phyloP scores from a whole-genome alignment of 2,329 filamentous ascomycete species.

The Pezicula neosporulosa region DNA sequence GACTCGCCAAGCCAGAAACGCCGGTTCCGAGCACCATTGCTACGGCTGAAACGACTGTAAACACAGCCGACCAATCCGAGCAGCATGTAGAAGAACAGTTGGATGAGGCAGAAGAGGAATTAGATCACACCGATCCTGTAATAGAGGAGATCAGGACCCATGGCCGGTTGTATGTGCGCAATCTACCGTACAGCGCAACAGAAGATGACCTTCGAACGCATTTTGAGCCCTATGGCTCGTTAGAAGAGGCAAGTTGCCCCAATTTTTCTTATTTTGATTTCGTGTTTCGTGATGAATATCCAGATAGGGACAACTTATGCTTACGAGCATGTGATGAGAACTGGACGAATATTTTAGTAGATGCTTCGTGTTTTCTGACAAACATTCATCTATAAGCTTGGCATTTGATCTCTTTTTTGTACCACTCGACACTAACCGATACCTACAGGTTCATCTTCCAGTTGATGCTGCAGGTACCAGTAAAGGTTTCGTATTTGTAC shows the following conservation, averaged over 20 bases:
- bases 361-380: conserved; percentile 85
- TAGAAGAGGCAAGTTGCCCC: conserved; percentile 35
- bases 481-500: conserved; percentile 89
- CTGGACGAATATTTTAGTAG: conserved; percentile 99
- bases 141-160: conserved; percentile 66
- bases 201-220: conserved; percentile 72
- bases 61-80: conserved; percentile 7
- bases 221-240: conserved; percentile 69
- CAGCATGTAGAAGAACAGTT: conserved; percentile 19
- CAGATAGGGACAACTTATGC: conserved; percentile 99
- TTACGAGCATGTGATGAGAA: conserved; percentile 81
- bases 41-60: conserved; percentile 7
- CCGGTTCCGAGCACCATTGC: conserved; percentile 16
- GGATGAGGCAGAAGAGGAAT: conserved; percentile 18
- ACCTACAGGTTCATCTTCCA: conserved; percentile 76
- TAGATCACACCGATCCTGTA: conserved; percentile 27
- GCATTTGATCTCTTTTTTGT: conserved; percentile 13
- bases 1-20: conserved; percentile 11
- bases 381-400: conserved; percentile 54
- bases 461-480: conserved; percentile 68
- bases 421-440: conserved; percentile 36
- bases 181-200: conserved; percentile 76
- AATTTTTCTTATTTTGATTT: conserved; percentile 11
- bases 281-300: conserved; percentile 81
- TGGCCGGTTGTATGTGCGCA: conserved; percentile 81